These are phyloP conservation scores for Calonectria pauciramosa DNA, from an alignment of 2,329 filamentous ascomycete genomes.

Conservation along the genomic window DNA sequence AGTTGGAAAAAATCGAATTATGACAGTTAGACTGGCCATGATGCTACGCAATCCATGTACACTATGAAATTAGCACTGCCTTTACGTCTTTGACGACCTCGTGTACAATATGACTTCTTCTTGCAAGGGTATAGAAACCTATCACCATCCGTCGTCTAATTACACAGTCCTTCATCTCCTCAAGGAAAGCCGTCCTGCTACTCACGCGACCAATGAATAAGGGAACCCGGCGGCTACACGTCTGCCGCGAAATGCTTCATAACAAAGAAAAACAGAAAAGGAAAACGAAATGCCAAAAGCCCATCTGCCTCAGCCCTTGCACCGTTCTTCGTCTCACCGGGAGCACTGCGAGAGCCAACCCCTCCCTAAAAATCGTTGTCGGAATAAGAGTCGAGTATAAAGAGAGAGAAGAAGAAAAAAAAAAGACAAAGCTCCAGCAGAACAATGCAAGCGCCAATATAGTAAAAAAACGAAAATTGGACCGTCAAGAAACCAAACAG, in stretches of 20 bases:
- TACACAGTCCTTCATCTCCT: slow-evolving; percentile 46
- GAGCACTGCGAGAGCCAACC: slow-evolving; percentile 25
- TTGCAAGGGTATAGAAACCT: slow-evolving; percentile 48
- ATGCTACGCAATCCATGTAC: slow-evolving; percentile 21
- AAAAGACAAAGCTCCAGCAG: slow-evolving; percentile 34
- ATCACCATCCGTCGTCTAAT: slow-evolving; percentile 50
- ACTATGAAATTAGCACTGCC: not conserved
- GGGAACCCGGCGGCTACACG: slow-evolving; percentile 34
- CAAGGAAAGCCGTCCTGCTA: slow-evolving; percentile 24
- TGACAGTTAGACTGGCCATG: not conserved
- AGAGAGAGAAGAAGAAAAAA: slow-evolving; percentile 36
- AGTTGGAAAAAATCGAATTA: slow-evolving; percentile 51
- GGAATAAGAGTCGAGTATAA: slow-evolving; percentile 33
- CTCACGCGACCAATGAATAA: slow-evolving; percentile 31
- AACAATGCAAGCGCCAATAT: slow-evolving; percentile 38
- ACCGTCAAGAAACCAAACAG: slow-evolving; percentile 39
- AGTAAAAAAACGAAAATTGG: slow-evolving; percentile 37
- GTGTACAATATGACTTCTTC: slow-evolving; percentile 42
- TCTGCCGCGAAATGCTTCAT: slow-evolving; percentile 52
- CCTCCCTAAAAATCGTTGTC: slow-evolving; percentile 37
- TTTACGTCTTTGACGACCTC: slow-evolving; percentile 6
- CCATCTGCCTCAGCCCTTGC: slow-evolving; percentile 26
- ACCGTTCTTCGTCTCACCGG: slow-evolving; percentile 4
- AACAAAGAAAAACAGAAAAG: slow-evolving; percentile 45
- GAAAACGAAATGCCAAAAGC: slow-evolving; percentile 36